Evolutionary conservation across 257 asterid genomes (phyloP).

Genomic region (Gentiana straminea): DNA sequence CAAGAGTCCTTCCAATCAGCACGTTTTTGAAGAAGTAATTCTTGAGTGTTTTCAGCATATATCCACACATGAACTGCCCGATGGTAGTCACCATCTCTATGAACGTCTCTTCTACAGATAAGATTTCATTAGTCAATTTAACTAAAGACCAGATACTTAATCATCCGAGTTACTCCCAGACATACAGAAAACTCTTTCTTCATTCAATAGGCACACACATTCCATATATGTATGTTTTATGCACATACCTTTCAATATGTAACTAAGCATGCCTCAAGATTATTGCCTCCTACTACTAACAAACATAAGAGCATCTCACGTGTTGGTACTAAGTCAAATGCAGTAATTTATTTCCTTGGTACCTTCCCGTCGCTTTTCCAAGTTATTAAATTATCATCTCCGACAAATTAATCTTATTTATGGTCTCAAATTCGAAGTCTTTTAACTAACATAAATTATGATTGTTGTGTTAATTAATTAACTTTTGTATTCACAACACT

Average conservation of each 20-base stretch:
- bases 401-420: too few species aligned
- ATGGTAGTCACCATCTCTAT: constrained; percentile 89
- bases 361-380: too few species aligned
- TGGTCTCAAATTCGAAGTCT: too few species aligned
- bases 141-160: neutral
- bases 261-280: too few species aligned
- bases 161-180: neutral
- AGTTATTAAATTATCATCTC: too few species aligned
- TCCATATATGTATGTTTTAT: neutral
- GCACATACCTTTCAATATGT: neutral
- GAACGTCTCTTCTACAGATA: constrained; percentile 52
- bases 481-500: too few species aligned
- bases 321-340: too few species aligned
- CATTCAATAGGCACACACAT: neutral
- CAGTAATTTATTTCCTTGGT: too few species aligned
- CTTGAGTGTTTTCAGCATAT: constrained; percentile 76
- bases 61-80: constrained; percentile 95
- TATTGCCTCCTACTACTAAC: neutral
- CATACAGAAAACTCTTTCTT: neutral
- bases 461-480: too few species aligned
- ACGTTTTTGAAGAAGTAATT: constrained; percentile 69
- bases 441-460: too few species aligned
- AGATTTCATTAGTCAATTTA: constrained; percentile 5
- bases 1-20: constrained; percentile 91
- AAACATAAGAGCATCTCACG: neutral